These are phyloP conservation scores for Umbilicus rupestris DNA, from an alignment of 164 flowering plant species.

Conservation along the genomic window DNA sequence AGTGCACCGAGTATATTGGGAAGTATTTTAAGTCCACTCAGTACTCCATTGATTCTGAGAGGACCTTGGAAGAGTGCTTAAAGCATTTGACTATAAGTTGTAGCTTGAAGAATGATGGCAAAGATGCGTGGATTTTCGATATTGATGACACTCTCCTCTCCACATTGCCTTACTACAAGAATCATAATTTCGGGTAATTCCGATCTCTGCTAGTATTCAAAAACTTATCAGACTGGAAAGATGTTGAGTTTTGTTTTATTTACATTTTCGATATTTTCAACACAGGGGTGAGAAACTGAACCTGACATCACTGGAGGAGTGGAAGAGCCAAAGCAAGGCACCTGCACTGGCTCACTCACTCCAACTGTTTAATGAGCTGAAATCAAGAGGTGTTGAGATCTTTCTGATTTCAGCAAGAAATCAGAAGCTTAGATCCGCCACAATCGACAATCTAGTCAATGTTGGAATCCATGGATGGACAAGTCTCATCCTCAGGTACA, in stretches of 20 bases:
- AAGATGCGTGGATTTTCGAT: constrained; percentile 73
- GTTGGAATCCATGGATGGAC: constrained; percentile 62
- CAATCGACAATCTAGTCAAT: constrained; percentile 54
- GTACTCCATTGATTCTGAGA: constrained; percentile 43
- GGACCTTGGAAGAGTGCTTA: constrained; percentile 39
- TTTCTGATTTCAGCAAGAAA: constrained; percentile 55
- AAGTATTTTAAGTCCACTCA: constrained; percentile 70
- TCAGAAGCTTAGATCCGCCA: constrained; percentile 48
- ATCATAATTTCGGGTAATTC: constrained; percentile 47
- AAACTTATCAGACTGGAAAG: not conserved
- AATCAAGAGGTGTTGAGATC: constrained; percentile 41
- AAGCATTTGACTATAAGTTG: constrained; percentile 34
- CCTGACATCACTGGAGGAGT: constrained; percentile 35
- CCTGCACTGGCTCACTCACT: constrained; percentile 43
- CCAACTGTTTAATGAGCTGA: constrained; percentile 48
- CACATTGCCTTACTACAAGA: constrained; percentile 55
- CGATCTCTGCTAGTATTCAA: not conserved
- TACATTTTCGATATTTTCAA: not conserved
- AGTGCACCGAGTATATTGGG: constrained; percentile 45
- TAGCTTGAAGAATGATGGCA: constrained; percentile 31
- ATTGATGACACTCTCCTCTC: constrained; percentile 64
- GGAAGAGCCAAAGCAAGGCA: constrained; percentile 51
- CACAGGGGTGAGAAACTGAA: constrained; percentile 56
- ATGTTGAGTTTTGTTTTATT: not conserved
- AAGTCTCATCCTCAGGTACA: constrained; percentile 44